phyloP scores from a whole-genome alignment of 1,284 basidiomycete genomes.

The Cerioporus squamosus region DNA sequence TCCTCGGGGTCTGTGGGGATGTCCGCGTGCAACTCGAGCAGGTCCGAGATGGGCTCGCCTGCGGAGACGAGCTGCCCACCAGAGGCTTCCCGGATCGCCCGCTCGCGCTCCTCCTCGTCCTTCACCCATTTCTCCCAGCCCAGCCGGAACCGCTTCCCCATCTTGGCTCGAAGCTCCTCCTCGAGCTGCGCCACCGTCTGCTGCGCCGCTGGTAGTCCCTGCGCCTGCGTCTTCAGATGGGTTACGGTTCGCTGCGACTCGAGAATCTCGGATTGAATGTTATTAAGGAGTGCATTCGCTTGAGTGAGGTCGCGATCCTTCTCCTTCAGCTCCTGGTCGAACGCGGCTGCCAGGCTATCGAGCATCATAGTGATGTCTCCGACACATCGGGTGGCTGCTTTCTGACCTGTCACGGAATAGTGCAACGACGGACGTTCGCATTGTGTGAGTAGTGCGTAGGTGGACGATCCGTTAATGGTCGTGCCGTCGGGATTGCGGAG shows the following conservation, averaged over 20 bases:
- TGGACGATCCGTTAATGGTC: conserved; percentile 43
- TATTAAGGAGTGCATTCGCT: conserved; percentile 85
- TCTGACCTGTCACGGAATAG: conserved; percentile 87
- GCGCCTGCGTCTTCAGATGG: conserved; percentile 72
- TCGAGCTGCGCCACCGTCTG: conserved; percentile 68
- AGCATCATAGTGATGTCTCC: conserved; percentile 88
- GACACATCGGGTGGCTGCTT: conserved; percentile 84
- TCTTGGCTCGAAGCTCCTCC: conserved; percentile 69
- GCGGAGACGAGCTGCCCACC: conserved; percentile 53
- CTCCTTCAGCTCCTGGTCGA: conserved; percentile 90
- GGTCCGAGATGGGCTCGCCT: conserved; percentile 68
- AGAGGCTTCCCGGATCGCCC: conserved; percentile 57
- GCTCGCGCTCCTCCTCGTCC: conserved; percentile 82
- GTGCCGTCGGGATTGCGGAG: conserved; percentile 69
- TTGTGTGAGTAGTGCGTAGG: conserved; percentile 20
- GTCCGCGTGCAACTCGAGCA: conserved; percentile 58
- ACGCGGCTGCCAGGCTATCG: conserved; percentile 89
- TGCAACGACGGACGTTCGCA: conserved; percentile 75
- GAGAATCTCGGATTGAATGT: conserved; percentile 91
- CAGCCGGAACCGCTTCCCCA: conserved; percentile 80
- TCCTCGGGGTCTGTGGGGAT: conserved; percentile 62
- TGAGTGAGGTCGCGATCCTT: conserved; percentile 94
- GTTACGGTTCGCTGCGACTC: conserved; percentile 83
- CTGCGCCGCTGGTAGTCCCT: conserved; percentile 69
- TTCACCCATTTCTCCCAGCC: conserved; percentile 94